Evolutionary conservation across 345 rosid genomes (phyloP), one percentile per base, ranked within the genome.

Genomic region (Hibiscus syriacus): DNA sequence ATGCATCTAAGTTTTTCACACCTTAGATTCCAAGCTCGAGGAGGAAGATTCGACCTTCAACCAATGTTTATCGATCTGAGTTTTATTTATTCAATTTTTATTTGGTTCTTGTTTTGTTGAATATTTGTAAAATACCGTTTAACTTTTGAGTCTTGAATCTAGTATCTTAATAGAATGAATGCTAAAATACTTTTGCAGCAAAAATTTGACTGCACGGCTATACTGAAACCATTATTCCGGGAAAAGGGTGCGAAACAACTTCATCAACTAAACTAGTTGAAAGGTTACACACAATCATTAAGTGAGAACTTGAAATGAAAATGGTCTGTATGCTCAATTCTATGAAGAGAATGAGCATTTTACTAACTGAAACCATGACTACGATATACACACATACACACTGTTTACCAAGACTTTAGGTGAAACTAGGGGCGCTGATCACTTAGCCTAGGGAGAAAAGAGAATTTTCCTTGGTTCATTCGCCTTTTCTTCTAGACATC

Each of bases 401-500:
- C 70, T 56, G 5, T 7, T 36, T 1, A 3, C 12, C 26, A 62
- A 32, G 3, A 17, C 67, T 69, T 38, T n/a, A 12, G 41, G 25
- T 4, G 41, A 32, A 60, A 20, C 8, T 39, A 55, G 29, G 1
- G 14, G 26, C 2, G 34, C 14, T 8, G 56, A 29, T 20, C 19
- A 48, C 23, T 29, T 43, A 49, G 71, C 61, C 68, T 74, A 83
- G 49, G 83, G 86, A 66, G 69, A 81, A 80, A 81, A 27, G 23
- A 87, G 90, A 54, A 85, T 74, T 73, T 82, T 83, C 71, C 88
- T 74, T 19, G 66, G 75, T 41, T 73, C 85, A 57, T 70, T 67
- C 6, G 68, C 67, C 81, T 69, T 79, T 81, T 71, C 83, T 69
- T 65, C 77, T 22, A 79, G 74, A 72, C 99, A 94, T 56, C 84